A percentile compares a stretch with the other conserved stretches of the same genome.
Evolutionary conservation across 352 stramenopile genomes (phyloP).

Genomic region (Phytophthora citricola): DNA sequence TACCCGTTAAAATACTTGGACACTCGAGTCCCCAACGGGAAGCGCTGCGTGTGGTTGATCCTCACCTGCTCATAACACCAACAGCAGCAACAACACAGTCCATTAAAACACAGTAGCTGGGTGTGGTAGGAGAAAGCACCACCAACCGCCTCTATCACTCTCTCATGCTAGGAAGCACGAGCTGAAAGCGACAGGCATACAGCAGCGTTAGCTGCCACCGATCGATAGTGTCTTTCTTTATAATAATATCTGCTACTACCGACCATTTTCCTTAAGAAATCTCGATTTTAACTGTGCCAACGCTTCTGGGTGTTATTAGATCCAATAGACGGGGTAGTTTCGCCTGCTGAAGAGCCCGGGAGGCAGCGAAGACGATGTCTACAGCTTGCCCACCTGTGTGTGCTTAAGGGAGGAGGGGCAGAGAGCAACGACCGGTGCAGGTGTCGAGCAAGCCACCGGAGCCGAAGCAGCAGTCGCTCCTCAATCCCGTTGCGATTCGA

Average conservation of each 20-base stretch:
- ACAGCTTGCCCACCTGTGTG: neutral
- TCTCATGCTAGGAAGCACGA: neutral
- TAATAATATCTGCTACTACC: conserved; percentile 17
- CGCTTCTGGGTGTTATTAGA: neutral
- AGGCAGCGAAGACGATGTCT: neutral
- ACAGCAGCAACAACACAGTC: conserved; percentile 19
- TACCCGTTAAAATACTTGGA: conserved; percentile 77
- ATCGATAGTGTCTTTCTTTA: conserved; percentile 14
- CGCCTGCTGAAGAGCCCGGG: neutral
- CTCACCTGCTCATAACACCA: conserved; percentile 44
- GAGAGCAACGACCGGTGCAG: neutral
- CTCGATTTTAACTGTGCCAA: conserved; percentile 13
- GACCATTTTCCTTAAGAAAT: conserved; percentile 25
- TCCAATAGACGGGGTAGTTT: neutral
- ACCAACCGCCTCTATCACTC: conserved; percentile 12
- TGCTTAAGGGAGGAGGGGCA: neutral
- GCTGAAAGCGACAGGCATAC: conserved; percentile 5
- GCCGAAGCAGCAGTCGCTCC: neutral
- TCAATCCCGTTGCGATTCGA: too few relatives aligned
- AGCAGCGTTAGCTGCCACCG: conserved; percentile 14
- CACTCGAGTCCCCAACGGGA: conserved; percentile 67
- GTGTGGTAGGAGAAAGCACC: conserved; percentile 4
- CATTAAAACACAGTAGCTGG: conserved; percentile 20
- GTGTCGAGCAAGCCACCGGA: conserved; percentile 5
- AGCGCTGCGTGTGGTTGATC: conserved; percentile 58